These are phyloP conservation scores for Russula virescens DNA, from an alignment of 768 basidiomycete species.

Conservation along the genomic window DNA sequence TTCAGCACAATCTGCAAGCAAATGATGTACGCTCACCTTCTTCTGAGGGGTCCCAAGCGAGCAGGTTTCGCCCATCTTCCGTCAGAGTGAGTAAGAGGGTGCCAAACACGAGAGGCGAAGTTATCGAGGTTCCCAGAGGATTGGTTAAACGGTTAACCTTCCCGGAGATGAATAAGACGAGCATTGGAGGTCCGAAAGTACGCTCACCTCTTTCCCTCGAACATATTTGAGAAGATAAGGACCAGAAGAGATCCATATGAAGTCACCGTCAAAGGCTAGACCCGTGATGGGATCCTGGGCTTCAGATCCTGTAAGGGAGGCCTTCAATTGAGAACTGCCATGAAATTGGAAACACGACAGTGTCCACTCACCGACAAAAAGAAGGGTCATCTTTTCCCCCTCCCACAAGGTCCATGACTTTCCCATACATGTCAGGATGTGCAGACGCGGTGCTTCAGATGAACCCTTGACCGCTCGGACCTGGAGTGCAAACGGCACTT, in stretches of 20 bases:
- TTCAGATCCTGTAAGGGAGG: constrained; percentile 64
- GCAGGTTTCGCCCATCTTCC: constrained; percentile 69
- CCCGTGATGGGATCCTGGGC: constrained; percentile 63
- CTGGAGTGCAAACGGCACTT: constrained; percentile 84
- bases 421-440: constrained; percentile 83
- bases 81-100: constrained; percentile 72
- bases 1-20: neutral
- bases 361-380: constrained; percentile 81
- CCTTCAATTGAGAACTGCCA: neutral
- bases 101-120: constrained; percentile 74
- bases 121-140: constrained; percentile 54
- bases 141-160: constrained; percentile 58
- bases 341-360: neutral
- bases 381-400: constrained; percentile 82
- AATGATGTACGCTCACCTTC: constrained; percentile 40
- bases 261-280: constrained; percentile 78
- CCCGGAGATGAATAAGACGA: constrained; percentile 15
- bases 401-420: constrained; percentile 95
- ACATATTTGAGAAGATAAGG: constrained; percentile 66
- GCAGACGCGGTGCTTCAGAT: constrained; percentile 74
- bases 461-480: constrained; percentile 80
- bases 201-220: constrained; percentile 79
- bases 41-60: constrained; percentile 65
- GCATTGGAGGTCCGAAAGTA: neutral
- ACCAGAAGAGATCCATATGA: constrained; percentile 77